Base-by-base conservation (phyloP, 1,139 yeast genomes). In the Saccharomyces hybrid region DNA sequence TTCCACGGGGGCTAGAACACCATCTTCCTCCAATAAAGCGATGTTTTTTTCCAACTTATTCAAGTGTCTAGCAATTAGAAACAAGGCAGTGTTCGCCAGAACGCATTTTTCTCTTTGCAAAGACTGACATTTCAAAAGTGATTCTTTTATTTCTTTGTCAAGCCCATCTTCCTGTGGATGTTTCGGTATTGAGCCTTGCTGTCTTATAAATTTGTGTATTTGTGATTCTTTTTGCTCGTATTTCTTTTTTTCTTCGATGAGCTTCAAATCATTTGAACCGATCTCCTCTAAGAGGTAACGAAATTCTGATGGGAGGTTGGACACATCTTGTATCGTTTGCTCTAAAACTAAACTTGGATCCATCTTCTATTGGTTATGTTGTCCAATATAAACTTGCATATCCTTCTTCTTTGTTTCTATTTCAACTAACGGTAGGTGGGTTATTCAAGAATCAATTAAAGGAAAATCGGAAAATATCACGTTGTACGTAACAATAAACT, bases 271-370 rank as follows among this genome's bases (percentile, higher is more conserved):
- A 58, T 85, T 82, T 53, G 77, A 80, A 53, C 85, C 80, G 51
- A 93, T 77, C 69, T 93, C 98, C 53, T 88, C 89, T 53, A 93
- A 73, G 47, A 89, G 73, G 65, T 87, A 89, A 54, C 84, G 84
- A 51, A 93, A 80, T 70, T 93, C 99, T 9, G 89, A 82, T n/a
- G 97, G 97, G 47, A 93, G 76, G 65, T 91, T 93, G 28, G 93
- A 82, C 53, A 93, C 72, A 64, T 85, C 89, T 61, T 84, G 86
- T 5, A 85, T 81, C 59, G 84, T 84, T 64, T 85, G 87, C 61
- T 85, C 93, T 46, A 85, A 71, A n/a, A 84, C 81, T 4, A 86
- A 77, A 11, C 90, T 86, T 5, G 91, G 86, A 66, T 85, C 93
- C 88, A 84, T 84, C 11, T 11, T 38, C 44, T 16, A 38, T 38